Conservation (phyloP, 345 rosid species). For the Populus alba region DNA sequence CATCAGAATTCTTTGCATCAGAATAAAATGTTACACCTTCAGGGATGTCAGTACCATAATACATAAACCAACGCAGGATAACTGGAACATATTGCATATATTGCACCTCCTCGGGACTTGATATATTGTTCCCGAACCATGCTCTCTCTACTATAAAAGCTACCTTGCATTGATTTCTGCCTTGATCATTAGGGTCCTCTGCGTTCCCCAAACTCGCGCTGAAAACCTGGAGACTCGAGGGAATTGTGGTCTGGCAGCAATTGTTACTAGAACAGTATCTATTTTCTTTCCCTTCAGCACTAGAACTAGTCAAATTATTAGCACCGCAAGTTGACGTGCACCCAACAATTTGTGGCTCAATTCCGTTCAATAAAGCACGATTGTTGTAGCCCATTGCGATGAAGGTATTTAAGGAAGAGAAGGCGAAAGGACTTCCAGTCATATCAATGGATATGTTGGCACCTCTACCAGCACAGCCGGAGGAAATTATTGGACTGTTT, state of each 20-base stretch:
- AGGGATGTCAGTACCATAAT: no score
- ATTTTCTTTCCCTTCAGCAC: no score
- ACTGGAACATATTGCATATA: background rate
- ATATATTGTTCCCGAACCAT: background rate
- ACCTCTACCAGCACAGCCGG: background rate
- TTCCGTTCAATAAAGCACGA: background rate
- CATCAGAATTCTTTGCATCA: no score
- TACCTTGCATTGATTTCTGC: background rate
- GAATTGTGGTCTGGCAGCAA: conserved; percentile 2
- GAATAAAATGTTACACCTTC: no score
- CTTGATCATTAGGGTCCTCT: background rate
- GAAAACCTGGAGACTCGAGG: background rate
- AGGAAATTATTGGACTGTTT: background rate
- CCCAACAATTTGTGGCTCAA: background rate
- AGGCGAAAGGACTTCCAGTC: conserved; percentile 3
- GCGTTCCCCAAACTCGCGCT: background rate
- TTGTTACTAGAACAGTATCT: background rate
- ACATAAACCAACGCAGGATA: background rate
- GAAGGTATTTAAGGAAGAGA: background rate
- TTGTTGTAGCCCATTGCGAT: conserved; percentile 11
- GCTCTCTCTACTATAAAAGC: background rate
- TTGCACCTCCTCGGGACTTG: background rate
- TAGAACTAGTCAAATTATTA: no score
- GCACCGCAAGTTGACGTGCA: background rate
- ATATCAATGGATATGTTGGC: background rate